These are phyloP conservation scores for Pythium brachiatum DNA, from an alignment of 352 stramenopile genomes.

Conservation along the genomic window DNA sequence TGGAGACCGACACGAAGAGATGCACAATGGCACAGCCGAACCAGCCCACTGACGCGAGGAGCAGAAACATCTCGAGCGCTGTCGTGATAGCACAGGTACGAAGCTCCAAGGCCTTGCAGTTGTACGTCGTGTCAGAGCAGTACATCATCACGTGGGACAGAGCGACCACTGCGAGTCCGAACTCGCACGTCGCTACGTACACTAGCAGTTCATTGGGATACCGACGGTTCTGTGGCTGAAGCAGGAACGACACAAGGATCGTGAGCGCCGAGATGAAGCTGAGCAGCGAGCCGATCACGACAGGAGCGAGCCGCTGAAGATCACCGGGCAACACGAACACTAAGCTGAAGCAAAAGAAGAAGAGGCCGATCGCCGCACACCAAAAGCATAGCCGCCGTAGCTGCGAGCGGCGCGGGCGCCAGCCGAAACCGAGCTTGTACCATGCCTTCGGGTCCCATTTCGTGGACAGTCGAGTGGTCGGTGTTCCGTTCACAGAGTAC, in stretches of 20 bases:
- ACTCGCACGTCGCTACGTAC: conserved; percentile 61
- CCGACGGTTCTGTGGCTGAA: conserved; percentile 31
- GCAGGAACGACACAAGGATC: conserved; percentile 54
- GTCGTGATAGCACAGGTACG: conserved; percentile 34
- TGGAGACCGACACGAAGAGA: conserved; percentile 70
- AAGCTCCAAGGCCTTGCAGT: conserved; percentile 39
- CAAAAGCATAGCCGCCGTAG: conserved; percentile 33
- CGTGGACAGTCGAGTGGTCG: conserved; percentile 12
- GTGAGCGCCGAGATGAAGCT: conserved; percentile 51
- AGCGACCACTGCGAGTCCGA: conserved; percentile 45
- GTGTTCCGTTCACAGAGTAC: conserved; percentile 16
- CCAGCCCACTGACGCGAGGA: conserved; percentile 61
- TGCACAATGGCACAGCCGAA: conserved; percentile 70
- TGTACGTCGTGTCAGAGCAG: conserved; percentile 34
- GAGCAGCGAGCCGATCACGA: conserved; percentile 45
- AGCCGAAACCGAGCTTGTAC: conserved; percentile 29
- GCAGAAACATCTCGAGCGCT: conserved; percentile 57
- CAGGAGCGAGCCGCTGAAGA: conserved; percentile 39
- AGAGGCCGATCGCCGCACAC: conserved; percentile 26
- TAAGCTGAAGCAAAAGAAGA: conserved; percentile 41
- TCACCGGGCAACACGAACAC: conserved; percentile 39
- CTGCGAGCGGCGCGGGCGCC: conserved; percentile 24
- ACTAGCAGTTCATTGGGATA: conserved; percentile 68
- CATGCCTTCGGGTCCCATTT: conserved; percentile 33
- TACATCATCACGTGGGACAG: conserved; percentile 44